Evolutionary conservation across 345 rosid species (phyloP), one percentile per base, ranked within the genome.

Genomic region (Hevea brasiliensis): DNA sequence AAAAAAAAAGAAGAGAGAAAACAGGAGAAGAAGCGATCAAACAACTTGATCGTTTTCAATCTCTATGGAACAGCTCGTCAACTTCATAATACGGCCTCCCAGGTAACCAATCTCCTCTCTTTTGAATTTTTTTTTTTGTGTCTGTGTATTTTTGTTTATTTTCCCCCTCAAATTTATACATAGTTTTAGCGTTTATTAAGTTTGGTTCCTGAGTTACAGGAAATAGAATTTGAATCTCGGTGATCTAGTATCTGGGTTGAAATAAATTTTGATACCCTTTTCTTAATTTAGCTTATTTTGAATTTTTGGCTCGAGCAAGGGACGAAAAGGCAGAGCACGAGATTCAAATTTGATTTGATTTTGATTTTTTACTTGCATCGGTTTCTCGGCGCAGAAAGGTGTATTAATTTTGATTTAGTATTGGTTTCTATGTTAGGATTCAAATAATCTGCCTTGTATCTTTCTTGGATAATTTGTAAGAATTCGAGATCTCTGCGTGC

Each of bases 11-110:
- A 8, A 14, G 64, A 54, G 32, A 65, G 37, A 65, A 10, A 47
- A 0, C 24, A 42, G 26, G 18, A 35, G 8, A 23, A 12, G 23
- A 44, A 59, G 40, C 60, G 75, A 42, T 61, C 58, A 18, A 48
- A 62, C 61, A 37, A 62, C 55, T 32, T 63, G 35, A 20, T 61
- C 3, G 42, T 55, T 66, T 44, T 53, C 73, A 81, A 84, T 84
- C 84, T 56, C 26, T 23, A 92, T 92, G 98, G 98, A 92, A 74
- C 98, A 90, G 81, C 96, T 95, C 75, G 88, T 95, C 32, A 95
- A 84, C 90, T 95, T 95, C 81, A 89, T 95, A 13, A 92, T 95
- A 76, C 89, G 99, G 68, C 99, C 99, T 67, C 96, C 99, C 82
- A 89, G 99, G 99, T 92, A 69, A 71, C 42, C 48, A 57, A 66